Percentiles rank a stretch among this genome's conserved stretches.
Conservation (phyloP, 2,329 filamentous ascomycete species). For the Fusarium coffeatum region DNA sequence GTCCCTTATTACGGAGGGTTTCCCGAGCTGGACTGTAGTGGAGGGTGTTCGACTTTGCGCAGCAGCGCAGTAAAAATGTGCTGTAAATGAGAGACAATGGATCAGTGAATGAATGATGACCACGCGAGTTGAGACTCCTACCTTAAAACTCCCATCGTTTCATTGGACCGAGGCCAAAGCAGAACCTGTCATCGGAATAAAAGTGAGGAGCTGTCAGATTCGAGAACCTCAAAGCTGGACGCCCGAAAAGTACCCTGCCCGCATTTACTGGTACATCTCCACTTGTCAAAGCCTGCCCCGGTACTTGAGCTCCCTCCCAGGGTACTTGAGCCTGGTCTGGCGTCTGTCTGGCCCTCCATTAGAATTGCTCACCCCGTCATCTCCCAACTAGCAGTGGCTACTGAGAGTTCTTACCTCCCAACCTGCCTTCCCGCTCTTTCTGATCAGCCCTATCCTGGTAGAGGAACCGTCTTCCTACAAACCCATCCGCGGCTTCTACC, state of each 20-base stretch:
- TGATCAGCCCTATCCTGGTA: constrained; percentile 46
- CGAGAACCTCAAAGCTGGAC: constrained; percentile 6
- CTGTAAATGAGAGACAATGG: not conserved
- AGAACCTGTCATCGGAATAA: constrained; percentile 13
- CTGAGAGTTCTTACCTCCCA: constrained; percentile 37
- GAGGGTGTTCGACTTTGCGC: constrained; percentile 4
- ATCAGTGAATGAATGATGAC: constrained; percentile 16
- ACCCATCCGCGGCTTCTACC: constrained; percentile 24
- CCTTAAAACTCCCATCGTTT: constrained; percentile 11
- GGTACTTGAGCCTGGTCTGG: constrained; percentile 17
- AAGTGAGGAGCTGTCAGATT: constrained; percentile 27
- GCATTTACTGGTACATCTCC: constrained; percentile 24
- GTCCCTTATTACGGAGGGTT: constrained; percentile 3
- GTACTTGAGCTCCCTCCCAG: constrained; percentile 32
- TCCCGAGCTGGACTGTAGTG: constrained; percentile 1
- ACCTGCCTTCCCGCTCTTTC: constrained; percentile 37
- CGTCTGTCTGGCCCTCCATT: constrained; percentile 8
- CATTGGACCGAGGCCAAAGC: constrained; percentile 25
- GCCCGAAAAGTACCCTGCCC: constrained; percentile 21
- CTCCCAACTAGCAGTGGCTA: constrained; percentile 21
- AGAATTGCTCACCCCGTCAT: constrained; percentile 32
- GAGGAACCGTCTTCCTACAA: constrained; percentile 39
- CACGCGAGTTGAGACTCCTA: constrained; percentile 22
- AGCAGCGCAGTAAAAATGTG: constrained; percentile 13
- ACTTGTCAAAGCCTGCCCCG: not conserved